phyloP scores from a whole-genome alignment of 805 yeast genomes.

The Teunomyces barrocoloradensis region DNA sequence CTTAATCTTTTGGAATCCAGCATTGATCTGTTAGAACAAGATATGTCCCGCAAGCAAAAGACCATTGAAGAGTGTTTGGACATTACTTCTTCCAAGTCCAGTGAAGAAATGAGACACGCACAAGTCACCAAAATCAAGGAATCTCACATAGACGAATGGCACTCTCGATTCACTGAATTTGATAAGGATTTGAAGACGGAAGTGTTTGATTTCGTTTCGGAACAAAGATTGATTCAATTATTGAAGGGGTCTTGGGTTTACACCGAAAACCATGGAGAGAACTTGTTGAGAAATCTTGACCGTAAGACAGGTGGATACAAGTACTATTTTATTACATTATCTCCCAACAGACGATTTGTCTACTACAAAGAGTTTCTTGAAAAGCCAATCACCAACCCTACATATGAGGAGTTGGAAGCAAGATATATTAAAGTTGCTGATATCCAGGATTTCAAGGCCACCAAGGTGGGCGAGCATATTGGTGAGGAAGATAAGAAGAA shows the following conservation, averaged over 20 bases:
- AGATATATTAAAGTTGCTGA: slow-evolving; percentile 50
- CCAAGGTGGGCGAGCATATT: slow-evolving; percentile 43
- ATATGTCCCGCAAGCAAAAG: slow-evolving; percentile 16
- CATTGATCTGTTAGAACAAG: slow-evolving; percentile 27
- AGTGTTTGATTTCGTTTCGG: slow-evolving; percentile 67
- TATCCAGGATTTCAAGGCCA: slow-evolving; percentile 49
- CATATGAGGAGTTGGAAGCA: slow-evolving; percentile 56
- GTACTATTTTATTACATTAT: slow-evolving; percentile 56
- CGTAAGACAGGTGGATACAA: slow-evolving; percentile 23
- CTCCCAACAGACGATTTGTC: slow-evolving; percentile 63
- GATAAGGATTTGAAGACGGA: slow-evolving; percentile 51
- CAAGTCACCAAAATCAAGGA: slow-evolving; percentile 49
- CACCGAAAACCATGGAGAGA: slow-evolving; percentile 52
- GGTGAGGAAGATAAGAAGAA: slow-evolving; percentile 43
- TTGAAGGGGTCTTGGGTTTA: slow-evolving; percentile 82
- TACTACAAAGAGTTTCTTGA: slow-evolving; percentile 58
- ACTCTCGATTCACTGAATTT: slow-evolving; percentile 44
- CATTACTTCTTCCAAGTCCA: slow-evolving; percentile 39
- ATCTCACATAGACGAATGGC: slow-evolving; percentile 43
- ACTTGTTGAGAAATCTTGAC: slow-evolving; percentile 21
- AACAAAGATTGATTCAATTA: slow-evolving; percentile 68
- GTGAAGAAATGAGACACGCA: slow-evolving; percentile 49
- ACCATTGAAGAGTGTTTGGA: slow-evolving; percentile 46
- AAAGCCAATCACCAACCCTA: slow-evolving; percentile 49
- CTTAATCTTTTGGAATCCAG: slow-evolving; percentile 41